phyloP scores from a whole-genome alignment of 495 filamentous ascomycete genomes.

The Usnea hakonensis region DNA sequence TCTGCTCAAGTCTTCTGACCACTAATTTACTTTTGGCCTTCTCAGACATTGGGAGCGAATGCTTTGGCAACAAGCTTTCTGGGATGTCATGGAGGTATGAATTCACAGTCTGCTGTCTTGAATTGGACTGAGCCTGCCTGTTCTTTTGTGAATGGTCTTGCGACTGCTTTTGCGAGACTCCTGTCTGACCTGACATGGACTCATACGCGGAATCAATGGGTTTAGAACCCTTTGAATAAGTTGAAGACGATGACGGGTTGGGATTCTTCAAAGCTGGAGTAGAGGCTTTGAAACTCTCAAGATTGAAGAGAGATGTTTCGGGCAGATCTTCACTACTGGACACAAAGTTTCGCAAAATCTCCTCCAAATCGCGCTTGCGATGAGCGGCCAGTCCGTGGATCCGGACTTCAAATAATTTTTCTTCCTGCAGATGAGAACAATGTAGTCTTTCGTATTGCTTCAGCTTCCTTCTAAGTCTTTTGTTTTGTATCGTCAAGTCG shows the following conservation, averaged over 20 bases:
- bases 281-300: not conserved
- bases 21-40: conserved; percentile 63
- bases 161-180: conserved; percentile 1
- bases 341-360: conserved; percentile 59
- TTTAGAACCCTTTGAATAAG: conserved; percentile 43
- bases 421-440: conserved; percentile 49
- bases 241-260: conserved; percentile 32
- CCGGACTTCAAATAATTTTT: conserved; percentile 71
- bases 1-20: conserved; percentile 62
- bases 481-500: conserved; percentile 62
- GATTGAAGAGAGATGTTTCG: not conserved
- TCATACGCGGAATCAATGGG: conserved; percentile 66
- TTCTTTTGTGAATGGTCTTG: not conserved
- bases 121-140: conserved; percentile 16
- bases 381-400: conserved; percentile 56
- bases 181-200: conserved; percentile 49
- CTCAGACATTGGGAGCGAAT: conserved; percentile 48
- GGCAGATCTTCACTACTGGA: conserved; percentile 25
- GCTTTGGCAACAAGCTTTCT: conserved; percentile 47
- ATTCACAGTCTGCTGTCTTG: conserved; percentile 36
- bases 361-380: conserved; percentile 67
- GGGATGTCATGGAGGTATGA: conserved; percentile 54
- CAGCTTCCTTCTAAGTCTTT: conserved; percentile 60
- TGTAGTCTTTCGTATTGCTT: conserved; percentile 58
- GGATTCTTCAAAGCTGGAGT: conserved; percentile 4